phyloP scores from a whole-genome alignment of 768 basidiomycete species.

The Megacollybia marginata region DNA sequence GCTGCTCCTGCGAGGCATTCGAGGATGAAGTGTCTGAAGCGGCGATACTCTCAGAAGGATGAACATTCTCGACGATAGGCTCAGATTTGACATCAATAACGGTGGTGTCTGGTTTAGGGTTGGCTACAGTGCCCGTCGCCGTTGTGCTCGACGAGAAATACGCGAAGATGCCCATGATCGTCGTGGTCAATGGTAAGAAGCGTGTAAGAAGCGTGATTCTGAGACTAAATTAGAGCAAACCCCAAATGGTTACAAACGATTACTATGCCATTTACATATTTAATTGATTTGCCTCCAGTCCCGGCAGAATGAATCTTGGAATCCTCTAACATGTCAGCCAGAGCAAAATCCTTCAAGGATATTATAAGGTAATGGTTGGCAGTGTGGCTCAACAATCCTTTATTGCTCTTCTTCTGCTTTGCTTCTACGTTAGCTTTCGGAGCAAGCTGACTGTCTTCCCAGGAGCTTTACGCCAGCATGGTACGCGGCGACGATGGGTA shows the following conservation, averaged over 20 bases:
- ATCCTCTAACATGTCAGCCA: not conserved
- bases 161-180: constrained; percentile 19
- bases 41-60: too few species aligned
- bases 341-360: constrained; percentile 3
- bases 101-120: too few species aligned
- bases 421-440: not conserved
- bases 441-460: not conserved
- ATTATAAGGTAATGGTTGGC: not conserved
- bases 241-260: too few species aligned
- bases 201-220: too few species aligned
- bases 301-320: too few species aligned
- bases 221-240: too few species aligned
- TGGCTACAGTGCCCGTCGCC: not conserved
- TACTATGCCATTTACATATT: too few species aligned
- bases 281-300: too few species aligned
- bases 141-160: constrained; percentile 16
- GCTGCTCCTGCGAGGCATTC: not conserved
- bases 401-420: not conserved
- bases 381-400: not conserved
- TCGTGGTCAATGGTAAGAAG: constrained; percentile 1
- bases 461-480: constrained; percentile 36
- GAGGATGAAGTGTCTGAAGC: not conserved
- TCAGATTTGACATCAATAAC: constrained; percentile 3
- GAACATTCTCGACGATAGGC: not conserved
- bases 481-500: constrained; percentile 40